Base-by-base conservation (phyloP, 768 basidiomycete genomes). In the Paxillus ammoniavirescens region DNA sequence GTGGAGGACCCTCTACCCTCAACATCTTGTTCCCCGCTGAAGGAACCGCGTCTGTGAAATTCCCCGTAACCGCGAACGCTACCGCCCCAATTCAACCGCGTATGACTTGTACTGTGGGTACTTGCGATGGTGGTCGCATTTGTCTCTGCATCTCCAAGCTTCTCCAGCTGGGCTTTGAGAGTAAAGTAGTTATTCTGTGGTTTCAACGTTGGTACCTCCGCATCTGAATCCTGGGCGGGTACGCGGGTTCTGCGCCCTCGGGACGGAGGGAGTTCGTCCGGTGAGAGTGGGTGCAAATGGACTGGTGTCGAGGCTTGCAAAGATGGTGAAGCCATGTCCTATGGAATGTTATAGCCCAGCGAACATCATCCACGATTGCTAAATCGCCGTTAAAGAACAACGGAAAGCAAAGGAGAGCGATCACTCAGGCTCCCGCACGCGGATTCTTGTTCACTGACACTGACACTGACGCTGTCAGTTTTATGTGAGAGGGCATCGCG, bases 241-340 rank as follows among this genome's bases (percentile, higher is more conserved):
- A 70, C 67, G 47, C 83, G 81, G 55, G 66, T 73, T 42, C 80
- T 74, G 49, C 86, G 79, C 23, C 78, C 75, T 61, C 74, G 70
- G 8, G 77, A 65, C 2, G 57, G 51, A 15, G 76, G 67, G 23
- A 60, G 59, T 31, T 84, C 81, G 31, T 88, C 86, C 8, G 76
- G 76, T 4, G 80, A 82, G 21, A 92, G 80, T 36, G 90, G 90
- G 62, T 92, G 90, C 0, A 82, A 82, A 55, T 91, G 75, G 18
- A 86, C 85, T 21, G 83, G 82, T 6, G 80, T 86, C 65, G 77
- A 77, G 9, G 54, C 35, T 46, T 65, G 64, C 52, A 44, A 12
- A 40, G 65, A 66, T 42, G 69, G 52, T 33, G 62, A 59, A 49
- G 65, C 57, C 69, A 69, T 69, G 47, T 17, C 13, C 21, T 18